Percentiles rank a stretch among this genome's conserved stretches.
phyloP scores from a whole-genome alignment of 2,329 filamentous ascomycete species.

The Aphanocladium album region DNA sequence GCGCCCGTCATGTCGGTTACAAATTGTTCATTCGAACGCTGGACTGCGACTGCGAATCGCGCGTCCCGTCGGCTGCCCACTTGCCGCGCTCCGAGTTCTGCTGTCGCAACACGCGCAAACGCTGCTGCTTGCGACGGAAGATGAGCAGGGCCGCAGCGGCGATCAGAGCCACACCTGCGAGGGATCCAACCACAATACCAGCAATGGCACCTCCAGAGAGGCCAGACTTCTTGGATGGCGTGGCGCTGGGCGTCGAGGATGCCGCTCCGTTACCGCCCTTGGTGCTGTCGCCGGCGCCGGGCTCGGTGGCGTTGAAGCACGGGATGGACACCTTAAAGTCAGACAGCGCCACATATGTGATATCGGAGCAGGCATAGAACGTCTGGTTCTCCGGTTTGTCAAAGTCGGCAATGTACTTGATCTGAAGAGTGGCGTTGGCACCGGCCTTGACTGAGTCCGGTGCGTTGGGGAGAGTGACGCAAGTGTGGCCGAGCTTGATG shows the following conservation, averaged over 20 bases:
- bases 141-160: constrained; percentile 57
- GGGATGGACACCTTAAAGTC: constrained; percentile 30
- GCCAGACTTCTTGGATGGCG: constrained; percentile 20
- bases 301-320: constrained; percentile 41
- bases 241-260: constrained; percentile 5
- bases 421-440: constrained; percentile 43
- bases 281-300: constrained; percentile 19
- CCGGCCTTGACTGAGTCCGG: constrained; percentile 33
- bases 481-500: constrained; percentile 42
- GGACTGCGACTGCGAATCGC: constrained; percentile 18
- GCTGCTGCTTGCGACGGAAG: constrained; percentile 28
- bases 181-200: constrained; percentile 66
- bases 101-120: constrained; percentile 19
- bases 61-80: constrained; percentile 21
- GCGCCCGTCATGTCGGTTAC: not conserved
- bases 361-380: constrained; percentile 47
- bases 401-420: constrained; percentile 42
- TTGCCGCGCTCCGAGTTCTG: constrained; percentile 21
- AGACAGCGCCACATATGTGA: constrained; percentile 34
- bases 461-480: constrained; percentile 33
- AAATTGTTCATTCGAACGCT: constrained; percentile 14
- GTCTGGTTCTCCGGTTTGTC: constrained; percentile 38
- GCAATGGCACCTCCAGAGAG: constrained; percentile 68
- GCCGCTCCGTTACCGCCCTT: constrained; percentile 15
- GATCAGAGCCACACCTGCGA: constrained; percentile 58